Evolutionary conservation across 495 filamentous ascomycete species (phyloP).

Genomic region (Extremus antarcticus): DNA sequence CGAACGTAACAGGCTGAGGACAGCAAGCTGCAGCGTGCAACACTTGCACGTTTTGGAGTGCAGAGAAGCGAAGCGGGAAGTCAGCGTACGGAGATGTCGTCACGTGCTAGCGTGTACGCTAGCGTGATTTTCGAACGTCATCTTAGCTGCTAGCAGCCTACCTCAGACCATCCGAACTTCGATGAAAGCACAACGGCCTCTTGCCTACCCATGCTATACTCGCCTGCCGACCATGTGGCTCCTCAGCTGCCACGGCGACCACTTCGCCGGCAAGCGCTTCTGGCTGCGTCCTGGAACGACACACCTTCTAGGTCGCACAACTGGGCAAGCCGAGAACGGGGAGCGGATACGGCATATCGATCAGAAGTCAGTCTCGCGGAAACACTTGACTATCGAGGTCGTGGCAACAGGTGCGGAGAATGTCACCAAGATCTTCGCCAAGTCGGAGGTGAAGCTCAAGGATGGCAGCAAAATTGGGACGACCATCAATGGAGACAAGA

Average conservation of each 20-base stretch:
- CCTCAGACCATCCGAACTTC: too few relatives aligned
- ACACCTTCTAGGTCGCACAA: conserved; percentile 30
- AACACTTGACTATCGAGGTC: conserved; percentile 73
- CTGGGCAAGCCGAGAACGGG: conserved; percentile 4
- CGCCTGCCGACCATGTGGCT: conserved; percentile 27
- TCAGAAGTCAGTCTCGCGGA: conserved; percentile 72
- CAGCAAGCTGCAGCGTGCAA: too few relatives aligned
- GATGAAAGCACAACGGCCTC: too few relatives aligned
- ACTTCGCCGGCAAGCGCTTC: conserved; percentile 28
- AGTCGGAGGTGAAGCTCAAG: conserved; percentile 50
- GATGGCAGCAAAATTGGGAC: conserved; percentile 69
- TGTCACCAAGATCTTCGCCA: conserved; percentile 51
- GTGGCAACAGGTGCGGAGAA: conserved; percentile 53
- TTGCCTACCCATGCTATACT: background rate
- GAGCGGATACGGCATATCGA: conserved; percentile 31
- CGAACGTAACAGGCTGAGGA: too few relatives aligned
- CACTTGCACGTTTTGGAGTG: too few relatives aligned
- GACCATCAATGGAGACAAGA: conserved; percentile 54
- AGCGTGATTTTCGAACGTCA: background rate
- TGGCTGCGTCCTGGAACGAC: conserved; percentile 31
- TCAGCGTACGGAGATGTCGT: too few relatives aligned
- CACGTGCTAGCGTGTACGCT: background rate
- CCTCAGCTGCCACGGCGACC: conserved; percentile 25
- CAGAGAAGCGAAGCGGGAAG: too few relatives aligned
- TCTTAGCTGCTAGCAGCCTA: background rate